Base-by-base conservation (phyloP, 139 green algal genomes). In the Chlorokybus atmophyticus region DNA sequence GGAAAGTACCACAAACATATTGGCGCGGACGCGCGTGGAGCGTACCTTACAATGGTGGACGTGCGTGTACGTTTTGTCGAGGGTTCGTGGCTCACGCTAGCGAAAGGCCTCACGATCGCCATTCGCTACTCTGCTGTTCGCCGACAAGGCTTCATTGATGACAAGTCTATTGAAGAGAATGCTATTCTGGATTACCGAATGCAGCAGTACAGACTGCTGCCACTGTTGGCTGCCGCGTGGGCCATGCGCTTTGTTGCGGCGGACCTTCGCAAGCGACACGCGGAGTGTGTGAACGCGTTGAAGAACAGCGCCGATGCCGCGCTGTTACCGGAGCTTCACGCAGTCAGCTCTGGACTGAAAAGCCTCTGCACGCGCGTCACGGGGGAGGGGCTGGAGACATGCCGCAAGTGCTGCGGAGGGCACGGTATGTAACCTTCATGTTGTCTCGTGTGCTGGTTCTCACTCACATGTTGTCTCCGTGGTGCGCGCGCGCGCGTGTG, bases 161-260 rank as follows among this genome's bases (percentile, higher is more conserved):
- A n/a, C n/a, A n/a, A n/a, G n/a, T n/a, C n/a, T n/a, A n/a, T n/a
- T n/a, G n/a, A n/a, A n/a, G n/a, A n/a, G n/a, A n/a, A n/a, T n/a
- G n/a, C n/a, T n/a, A 68, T 97, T 27, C 76, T 97, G 30, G 88
- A 97, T 70, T 97, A 97, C 74, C 80, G 92, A 73, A 93, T 92
- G 63, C 75, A 81, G 10, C 60, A 80, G 14, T 38, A 76, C 55
- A 81, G 71, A 21, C 75, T 97, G 59, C 70, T 97, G 54, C 81
- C 85, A 4, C 62, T 93, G 29, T 5, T 95, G 21, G 81, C 85
- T 0, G 48, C 64, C 4, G 60, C 85, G 2, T 97, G 95, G 60
- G 85, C 87, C 3, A 75, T 94, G 40, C 67, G 76, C 54, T 93
- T 94, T 73, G n/a, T n/a, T n/a, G n/a, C n/a, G n/a, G n/a, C n/a